Evolutionary conservation across 2,329 filamentous ascomycete species (phyloP), one percentile per base, ranked within the genome.

Genomic region (Penicillium hordei): DNA sequence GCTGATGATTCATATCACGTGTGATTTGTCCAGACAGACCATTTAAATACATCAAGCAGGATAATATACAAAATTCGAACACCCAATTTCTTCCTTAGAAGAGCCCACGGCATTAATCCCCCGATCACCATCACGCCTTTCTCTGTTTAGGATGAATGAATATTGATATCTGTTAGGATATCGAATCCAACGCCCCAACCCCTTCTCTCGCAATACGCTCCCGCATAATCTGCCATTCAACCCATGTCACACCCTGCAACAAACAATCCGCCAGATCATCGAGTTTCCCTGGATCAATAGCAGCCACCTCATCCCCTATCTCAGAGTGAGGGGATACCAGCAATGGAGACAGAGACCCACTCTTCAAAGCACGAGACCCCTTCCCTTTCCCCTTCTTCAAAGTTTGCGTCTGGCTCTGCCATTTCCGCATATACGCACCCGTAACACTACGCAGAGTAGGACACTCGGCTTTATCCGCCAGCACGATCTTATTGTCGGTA

Each of bases 181-280:
- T 48, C n/a, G 21, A 56, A 5, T 60, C 54, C 39, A 71, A 52
- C 3, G 55, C 67, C 34, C 51, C 36, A 1, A 64, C 2, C 0
- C 70, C 72, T 33, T 68, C 66, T 3, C 49, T 52, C 13, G 56
- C 57, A 48, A 77, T 51, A 15, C 64, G 57, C 39, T 69, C 65
- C 42, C 70, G 65, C 68, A 71, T 73, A 9, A 60, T 68, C 68
- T 91, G 85, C 91, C 91, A 95, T 59, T 86, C 81, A 38, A 91
- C 73, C 86, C 89, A 93, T 3, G 89, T 87, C 58, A 91, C 80
- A 2, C 86, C 91, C 72, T 95, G 91, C 53, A 94, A 71, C 27
- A 94, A 76, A 70, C 87, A 89, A 76, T 95, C 91, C 0, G 90
- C 89, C 49, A 95, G 75, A 76, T 95, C 91, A 72, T 95, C 91